Percentiles rank a stretch among this genome's conserved stretches.
Conservation (phyloP, 1,284 basidiomycete species). For the Rhizoctonia solani region DNA sequence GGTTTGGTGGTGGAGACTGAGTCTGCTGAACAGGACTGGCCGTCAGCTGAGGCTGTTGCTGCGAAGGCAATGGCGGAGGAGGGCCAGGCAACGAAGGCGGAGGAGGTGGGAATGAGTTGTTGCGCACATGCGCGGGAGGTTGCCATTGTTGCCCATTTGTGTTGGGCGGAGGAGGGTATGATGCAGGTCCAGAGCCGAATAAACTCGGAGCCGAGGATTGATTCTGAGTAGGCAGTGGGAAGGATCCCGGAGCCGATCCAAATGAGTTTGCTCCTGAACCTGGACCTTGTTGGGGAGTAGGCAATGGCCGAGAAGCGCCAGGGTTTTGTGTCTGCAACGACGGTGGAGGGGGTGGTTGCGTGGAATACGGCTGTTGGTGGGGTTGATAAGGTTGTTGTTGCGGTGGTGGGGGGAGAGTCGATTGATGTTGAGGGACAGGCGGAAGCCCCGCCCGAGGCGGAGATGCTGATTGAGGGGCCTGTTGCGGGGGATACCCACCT, state of each 20-base stretch:
- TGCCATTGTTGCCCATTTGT: conserved; percentile 40
- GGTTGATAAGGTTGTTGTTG: conserved; percentile 21
- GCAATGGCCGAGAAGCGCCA: conserved; percentile 39
- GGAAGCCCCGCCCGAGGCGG: conserved; percentile 28
- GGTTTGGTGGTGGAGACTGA: conserved; percentile 37
- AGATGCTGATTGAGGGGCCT: conserved; percentile 24
- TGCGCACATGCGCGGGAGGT: conserved; percentile 41
- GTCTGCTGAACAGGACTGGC: conserved; percentile 37
- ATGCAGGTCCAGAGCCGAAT: conserved; percentile 40
- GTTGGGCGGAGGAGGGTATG: conserved; percentile 42
- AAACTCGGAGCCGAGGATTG: neutral
- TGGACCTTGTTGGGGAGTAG: conserved; percentile 32
- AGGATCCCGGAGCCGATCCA: too few relatives aligned
- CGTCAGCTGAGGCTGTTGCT: conserved; percentile 39
- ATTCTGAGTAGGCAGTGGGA: too few relatives aligned
- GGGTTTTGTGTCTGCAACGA: too few relatives aligned
- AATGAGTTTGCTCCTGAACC: too few relatives aligned
- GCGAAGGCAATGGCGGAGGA: conserved; percentile 41
- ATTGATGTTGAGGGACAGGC: conserved; percentile 26
- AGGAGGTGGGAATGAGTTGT: conserved; percentile 43
- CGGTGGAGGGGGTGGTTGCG: conserved; percentile 44
- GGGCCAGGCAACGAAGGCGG: conserved; percentile 37
- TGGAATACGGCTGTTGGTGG: conserved; percentile 14
- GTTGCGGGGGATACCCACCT: conserved; percentile 45
- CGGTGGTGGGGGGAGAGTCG: too few relatives aligned